phyloP scores from a whole-genome alignment of 2,329 filamentous ascomycete species.

The Thelonectria rubi region DNA sequence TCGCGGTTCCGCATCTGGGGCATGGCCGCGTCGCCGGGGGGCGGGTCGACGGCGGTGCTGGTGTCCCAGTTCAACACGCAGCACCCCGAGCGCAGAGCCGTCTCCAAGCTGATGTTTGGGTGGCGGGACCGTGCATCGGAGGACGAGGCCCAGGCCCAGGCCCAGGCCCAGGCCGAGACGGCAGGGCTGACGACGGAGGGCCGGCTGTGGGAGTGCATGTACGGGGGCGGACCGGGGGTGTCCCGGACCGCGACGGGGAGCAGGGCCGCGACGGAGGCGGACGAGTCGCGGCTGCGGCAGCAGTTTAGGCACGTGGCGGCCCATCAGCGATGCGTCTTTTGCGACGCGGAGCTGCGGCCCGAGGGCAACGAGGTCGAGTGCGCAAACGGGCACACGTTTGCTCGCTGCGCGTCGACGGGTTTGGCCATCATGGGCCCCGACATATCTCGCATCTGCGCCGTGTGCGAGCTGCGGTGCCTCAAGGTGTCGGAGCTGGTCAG shows the following conservation, averaged over 20 bases:
- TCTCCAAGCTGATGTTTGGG: constrained; percentile 51
- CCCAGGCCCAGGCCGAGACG: not conserved
- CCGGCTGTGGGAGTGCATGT: constrained; percentile 67
- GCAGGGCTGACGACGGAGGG: constrained; percentile 58
- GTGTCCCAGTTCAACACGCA: constrained; percentile 59
- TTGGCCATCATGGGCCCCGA: constrained; percentile 64
- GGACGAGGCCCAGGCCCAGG: constrained; percentile 23
- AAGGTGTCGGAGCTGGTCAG: constrained; percentile 53
- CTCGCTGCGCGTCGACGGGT: constrained; percentile 63
- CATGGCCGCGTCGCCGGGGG: constrained; percentile 60
- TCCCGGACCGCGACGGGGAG: constrained; percentile 49
- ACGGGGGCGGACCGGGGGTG: constrained; percentile 59
- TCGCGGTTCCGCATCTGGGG: constrained; percentile 64
- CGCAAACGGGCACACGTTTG: constrained; percentile 51
- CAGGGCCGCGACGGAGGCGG: constrained; percentile 14
- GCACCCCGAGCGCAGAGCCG: constrained; percentile 55
- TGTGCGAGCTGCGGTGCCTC: constrained; percentile 63
- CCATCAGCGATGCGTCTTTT: constrained; percentile 59
- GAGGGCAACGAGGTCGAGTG: constrained; percentile 51
- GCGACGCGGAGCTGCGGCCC: constrained; percentile 48
- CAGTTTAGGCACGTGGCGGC: constrained; percentile 51
- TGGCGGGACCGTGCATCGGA: constrained; percentile 42
- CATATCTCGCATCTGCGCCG: constrained; percentile 62
- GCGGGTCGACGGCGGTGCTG: constrained; percentile 60
- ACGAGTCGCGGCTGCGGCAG: constrained; percentile 44